Evolutionary conservation across 169 alveolate species (phyloP).

Genomic region (Fabrea salina): DNA sequence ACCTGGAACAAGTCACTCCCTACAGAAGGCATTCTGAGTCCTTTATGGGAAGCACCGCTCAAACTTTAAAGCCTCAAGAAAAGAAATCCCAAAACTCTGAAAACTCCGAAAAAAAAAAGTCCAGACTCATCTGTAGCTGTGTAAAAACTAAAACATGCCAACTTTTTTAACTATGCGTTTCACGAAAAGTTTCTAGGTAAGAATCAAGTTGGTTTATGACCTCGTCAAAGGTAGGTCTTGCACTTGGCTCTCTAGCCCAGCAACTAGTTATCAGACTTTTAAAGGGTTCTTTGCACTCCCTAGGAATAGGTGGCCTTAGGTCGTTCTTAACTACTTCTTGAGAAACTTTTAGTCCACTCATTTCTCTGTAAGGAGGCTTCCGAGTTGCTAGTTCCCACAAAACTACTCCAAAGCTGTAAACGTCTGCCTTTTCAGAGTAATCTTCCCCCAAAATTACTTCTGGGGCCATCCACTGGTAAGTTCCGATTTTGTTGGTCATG

Average conservation of each 20-base stretch:
- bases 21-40: no score
- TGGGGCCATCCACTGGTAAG: constrained; percentile 87
- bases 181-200: no score
- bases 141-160: no score
- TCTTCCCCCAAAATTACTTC: constrained; percentile 71
- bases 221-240: constrained; percentile 34
- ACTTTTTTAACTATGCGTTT: no score
- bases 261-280: constrained; percentile 38
- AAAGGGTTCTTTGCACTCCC: constrained; percentile 34
- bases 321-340: constrained; percentile 46
- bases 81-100: no score
- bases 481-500: constrained; percentile 63
- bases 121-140: no score
- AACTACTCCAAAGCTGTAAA: constrained; percentile 73
- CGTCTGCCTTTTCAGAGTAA: constrained; percentile 68
- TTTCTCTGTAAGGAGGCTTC: constrained; percentile 60
- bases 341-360: constrained; percentile 45
- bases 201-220: constrained; percentile 39
- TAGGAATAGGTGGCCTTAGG: constrained; percentile 37
- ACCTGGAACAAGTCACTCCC: no score
- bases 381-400: constrained; percentile 71
- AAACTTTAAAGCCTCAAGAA: no score
- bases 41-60: no score
- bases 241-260: constrained; percentile 46
- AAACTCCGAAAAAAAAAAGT: no score